A percentile compares a stretch with the other conserved stretches of the same genome.
These are phyloP conservation scores for Echites panduratus DNA, from an alignment of 257 asterid species.

Conservation along the genomic window DNA sequence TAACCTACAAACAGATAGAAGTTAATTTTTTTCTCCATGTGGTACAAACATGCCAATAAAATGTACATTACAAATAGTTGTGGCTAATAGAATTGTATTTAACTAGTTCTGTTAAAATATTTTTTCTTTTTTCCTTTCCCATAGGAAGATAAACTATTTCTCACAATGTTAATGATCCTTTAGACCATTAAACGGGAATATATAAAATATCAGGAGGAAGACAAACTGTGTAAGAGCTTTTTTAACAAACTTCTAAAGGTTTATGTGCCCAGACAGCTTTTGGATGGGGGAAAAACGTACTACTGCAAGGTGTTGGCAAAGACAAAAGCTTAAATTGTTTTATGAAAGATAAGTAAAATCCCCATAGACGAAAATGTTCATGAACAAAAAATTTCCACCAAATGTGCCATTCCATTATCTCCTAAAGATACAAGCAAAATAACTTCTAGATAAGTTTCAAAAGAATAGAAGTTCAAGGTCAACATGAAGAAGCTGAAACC, in stretches of 20 bases:
- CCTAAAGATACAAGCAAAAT: neutral
- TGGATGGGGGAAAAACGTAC: too few species aligned
- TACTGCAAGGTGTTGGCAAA: neutral
- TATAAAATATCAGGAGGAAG: neutral
- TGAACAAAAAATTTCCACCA: too few species aligned
- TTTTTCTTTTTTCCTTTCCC: too few species aligned
- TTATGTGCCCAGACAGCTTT: too few species aligned
- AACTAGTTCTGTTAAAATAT: neutral
- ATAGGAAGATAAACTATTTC: neutral
- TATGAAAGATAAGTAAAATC: neutral
- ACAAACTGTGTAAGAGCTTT: neutral
- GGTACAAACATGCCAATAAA: conserved; percentile 4
- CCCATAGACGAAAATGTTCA: neutral
- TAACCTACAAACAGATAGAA: conserved; percentile 46
- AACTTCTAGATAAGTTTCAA: neutral
- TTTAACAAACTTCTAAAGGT: too few species aligned
- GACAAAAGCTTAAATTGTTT: neutral
- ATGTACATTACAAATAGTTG: neutral
- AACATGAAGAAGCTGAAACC: neutral
- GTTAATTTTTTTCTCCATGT: conserved; percentile 14
- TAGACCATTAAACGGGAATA: neutral
- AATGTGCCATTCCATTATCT: neutral
- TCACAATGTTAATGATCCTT: neutral
- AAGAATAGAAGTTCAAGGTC: neutral
- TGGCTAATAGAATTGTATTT: neutral